A percentile compares a stretch with the other conserved stretches of the same genome.
Evolutionary conservation across 495 filamentous ascomycete species (phyloP).

Genomic region (Penicillium paradoxum): DNA sequence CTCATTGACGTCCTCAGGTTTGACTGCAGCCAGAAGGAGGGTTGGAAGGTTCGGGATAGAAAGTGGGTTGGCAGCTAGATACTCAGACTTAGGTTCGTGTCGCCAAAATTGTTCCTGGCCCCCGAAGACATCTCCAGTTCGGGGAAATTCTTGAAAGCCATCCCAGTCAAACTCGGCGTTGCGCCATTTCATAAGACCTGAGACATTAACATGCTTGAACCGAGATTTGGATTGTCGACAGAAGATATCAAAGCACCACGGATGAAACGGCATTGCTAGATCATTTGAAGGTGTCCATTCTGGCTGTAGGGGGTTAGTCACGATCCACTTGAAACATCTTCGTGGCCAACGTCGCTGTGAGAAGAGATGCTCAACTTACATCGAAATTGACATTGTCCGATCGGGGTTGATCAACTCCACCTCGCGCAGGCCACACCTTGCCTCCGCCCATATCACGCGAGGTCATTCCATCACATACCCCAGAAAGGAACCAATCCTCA

Average conservation of each 20-base stretch:
- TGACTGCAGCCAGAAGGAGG: constrained; percentile 7
- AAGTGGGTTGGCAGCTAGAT: constrained; percentile 27
- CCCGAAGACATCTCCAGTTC: constrained; percentile 3
- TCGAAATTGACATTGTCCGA: constrained; percentile 7
- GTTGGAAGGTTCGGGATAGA: constrained; percentile 14
- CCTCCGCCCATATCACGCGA: constrained; percentile 11
- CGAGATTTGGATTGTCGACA: constrained; percentile 16
- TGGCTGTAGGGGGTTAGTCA: no score
- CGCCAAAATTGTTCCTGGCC: constrained; percentile 14
- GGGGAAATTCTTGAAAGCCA: constrained; percentile 8
- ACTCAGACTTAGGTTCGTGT: constrained; percentile 20
- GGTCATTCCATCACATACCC: constrained; percentile 20
- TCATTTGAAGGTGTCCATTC: background rate
- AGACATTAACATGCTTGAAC: constrained; percentile 14
- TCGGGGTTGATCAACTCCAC: constrained; percentile 5
- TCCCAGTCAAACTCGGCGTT: constrained; percentile 11
- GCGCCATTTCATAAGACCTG: constrained; percentile 22
- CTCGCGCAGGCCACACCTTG: constrained; percentile 8
- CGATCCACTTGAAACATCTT: no score
- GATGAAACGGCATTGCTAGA: constrained; percentile 30
- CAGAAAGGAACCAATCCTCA: constrained; percentile 25
- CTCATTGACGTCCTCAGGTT: background rate
- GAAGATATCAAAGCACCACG: constrained; percentile 34
- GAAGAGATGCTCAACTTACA: background rate
- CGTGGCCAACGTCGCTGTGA: no score